Conservation (phyloP, 2,329 filamentous ascomycete genomes). For the Delphinella strobiligena region DNA sequence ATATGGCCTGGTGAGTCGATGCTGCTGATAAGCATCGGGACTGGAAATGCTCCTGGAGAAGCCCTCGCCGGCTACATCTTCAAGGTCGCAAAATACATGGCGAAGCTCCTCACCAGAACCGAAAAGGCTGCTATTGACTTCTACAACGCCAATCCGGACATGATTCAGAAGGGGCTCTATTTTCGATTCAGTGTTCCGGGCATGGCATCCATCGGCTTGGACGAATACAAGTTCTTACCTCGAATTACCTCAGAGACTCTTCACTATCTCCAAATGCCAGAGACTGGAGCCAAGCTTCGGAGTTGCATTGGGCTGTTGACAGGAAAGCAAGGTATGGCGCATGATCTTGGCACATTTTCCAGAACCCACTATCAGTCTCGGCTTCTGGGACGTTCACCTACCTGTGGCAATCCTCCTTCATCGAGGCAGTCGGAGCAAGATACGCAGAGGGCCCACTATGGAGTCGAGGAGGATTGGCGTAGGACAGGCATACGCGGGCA, state of each 20-base stretch:
- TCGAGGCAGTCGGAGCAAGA: too few species aligned
- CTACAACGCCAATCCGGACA: neutral
- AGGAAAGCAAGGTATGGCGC: constrained; percentile 1
- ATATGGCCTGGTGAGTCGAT: constrained; percentile 1
- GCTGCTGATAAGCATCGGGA: constrained; percentile 4
- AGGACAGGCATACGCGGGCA: too few species aligned
- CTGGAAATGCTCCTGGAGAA: constrained; percentile 1
- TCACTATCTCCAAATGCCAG: neutral
- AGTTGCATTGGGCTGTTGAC: neutral
- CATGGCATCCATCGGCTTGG: neutral
- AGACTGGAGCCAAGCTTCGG: neutral
- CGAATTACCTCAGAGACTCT: neutral
- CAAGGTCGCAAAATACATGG: neutral
- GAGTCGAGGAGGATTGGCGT: too few species aligned
- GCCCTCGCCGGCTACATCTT: neutral
- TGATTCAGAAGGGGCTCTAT: neutral
- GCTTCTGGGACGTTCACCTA: neutral
- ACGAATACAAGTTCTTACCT: neutral
- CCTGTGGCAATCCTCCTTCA: neutral
- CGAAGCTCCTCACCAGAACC: constrained; percentile 4
- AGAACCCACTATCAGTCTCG: neutral
- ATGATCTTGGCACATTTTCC: neutral
- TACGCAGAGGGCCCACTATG: too few species aligned
- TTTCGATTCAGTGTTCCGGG: constrained; percentile 8
- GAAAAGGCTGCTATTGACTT: constrained; percentile 5